phyloP scores from a whole-genome alignment of 2,329 filamentous ascomycete genomes.

The Seiridium unicorne region DNA sequence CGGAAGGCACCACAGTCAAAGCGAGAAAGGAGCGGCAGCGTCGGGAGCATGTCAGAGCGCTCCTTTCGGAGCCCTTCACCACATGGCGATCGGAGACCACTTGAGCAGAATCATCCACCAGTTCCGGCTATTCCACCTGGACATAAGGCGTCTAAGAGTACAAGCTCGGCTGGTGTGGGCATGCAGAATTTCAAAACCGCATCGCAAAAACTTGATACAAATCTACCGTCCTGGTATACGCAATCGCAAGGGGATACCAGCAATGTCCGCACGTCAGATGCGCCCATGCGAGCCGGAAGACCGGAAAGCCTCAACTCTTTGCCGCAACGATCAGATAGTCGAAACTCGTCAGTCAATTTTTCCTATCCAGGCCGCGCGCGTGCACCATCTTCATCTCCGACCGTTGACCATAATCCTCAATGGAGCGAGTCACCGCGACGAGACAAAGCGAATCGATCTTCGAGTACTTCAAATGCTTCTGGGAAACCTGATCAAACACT shows the following conservation, averaged over 20 bases:
- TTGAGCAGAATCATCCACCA: constrained; percentile 59
- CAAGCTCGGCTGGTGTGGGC: constrained; percentile 40
- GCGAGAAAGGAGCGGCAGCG: constrained; percentile 66
- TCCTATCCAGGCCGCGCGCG: constrained; percentile 51
- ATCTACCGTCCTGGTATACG: constrained; percentile 48
- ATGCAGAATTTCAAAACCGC: constrained; percentile 51
- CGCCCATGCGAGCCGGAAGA: constrained; percentile 32
- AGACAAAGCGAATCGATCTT: constrained; percentile 18
- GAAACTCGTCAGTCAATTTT: constrained; percentile 54
- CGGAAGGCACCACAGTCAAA: constrained; percentile 38
- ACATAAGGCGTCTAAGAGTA: constrained; percentile 31
- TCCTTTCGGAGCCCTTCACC: constrained; percentile 81
- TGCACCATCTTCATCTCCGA: constrained; percentile 32
- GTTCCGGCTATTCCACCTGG: constrained; percentile 67
- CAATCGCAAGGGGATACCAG: constrained; percentile 41
- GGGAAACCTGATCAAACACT: constrained; percentile 30
- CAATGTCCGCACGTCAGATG: constrained; percentile 45
- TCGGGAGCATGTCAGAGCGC: constrained; percentile 81
- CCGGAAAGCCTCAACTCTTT: constrained; percentile 22
- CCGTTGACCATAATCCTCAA: constrained; percentile 16
- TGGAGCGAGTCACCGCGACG: constrained; percentile 12
- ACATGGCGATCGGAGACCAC: constrained; percentile 36
- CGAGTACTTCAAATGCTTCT: constrained; percentile 22
- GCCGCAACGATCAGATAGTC: constrained; percentile 44
- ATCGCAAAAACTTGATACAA: constrained; percentile 47